Conservation (phyloP, 1,284 basidiomycete species). For the Boletus holoroseus region DNA sequence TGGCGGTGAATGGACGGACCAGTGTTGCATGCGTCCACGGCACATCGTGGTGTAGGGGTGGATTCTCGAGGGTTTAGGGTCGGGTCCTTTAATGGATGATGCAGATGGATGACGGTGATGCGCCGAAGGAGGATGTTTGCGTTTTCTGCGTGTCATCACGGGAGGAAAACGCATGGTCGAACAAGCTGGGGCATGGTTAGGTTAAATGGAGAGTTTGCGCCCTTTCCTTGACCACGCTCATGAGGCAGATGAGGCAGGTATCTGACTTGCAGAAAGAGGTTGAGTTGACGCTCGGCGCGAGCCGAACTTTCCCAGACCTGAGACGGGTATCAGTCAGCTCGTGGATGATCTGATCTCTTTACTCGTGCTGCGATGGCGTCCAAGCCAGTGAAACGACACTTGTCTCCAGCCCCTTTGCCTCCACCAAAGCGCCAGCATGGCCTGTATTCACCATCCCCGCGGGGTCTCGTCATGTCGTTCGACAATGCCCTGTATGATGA, state of each 20-base stretch:
- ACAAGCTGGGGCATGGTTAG: not conserved
- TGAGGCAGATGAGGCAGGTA: too few species aligned
- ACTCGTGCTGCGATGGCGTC: conserved; percentile 38
- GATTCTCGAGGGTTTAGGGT: conserved; percentile 1
- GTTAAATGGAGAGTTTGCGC: not conserved
- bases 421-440: conserved; percentile 54
- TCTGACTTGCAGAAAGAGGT: not conserved
- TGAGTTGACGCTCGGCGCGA: conserved; percentile 14
- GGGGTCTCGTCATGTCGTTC: conserved; percentile 37
- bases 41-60: not conserved
- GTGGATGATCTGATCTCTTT: not conserved
- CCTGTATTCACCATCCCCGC: conserved; percentile 5
- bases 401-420: conserved; percentile 48
- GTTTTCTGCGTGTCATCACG: not conserved
- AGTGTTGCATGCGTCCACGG: not conserved
- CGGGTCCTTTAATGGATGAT: not conserved
- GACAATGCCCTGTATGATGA: conserved; percentile 66
- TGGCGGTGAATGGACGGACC: not conserved
- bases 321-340: not conserved
- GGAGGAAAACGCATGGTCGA: conserved; percentile 10
- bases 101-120: too few species aligned
- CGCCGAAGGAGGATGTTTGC: not conserved
- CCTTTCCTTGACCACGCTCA: not conserved
- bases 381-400: conserved; percentile 39
- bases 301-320: conserved; percentile 13